Conservation (phyloP, 352 stramenopile genomes). For the Pythium coloratum region DNA sequence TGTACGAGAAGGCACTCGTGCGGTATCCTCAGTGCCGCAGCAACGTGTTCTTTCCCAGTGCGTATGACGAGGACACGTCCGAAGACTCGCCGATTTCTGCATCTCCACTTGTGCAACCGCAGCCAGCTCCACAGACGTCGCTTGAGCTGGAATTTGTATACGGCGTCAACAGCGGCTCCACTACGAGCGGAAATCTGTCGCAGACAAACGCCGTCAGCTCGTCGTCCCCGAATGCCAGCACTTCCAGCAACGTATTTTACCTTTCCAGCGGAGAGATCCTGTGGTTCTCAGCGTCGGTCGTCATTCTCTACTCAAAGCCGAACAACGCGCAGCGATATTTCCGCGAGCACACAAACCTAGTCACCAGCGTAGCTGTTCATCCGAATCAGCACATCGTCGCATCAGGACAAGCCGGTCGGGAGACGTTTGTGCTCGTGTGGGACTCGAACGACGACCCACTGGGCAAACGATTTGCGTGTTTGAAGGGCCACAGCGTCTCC, state of each 20-base stretch:
- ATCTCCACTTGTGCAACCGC: constrained; percentile 5
- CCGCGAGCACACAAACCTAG: constrained; percentile 57
- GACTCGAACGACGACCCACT: constrained; percentile 60
- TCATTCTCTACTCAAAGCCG: constrained; percentile 58
- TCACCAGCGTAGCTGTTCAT: constrained; percentile 55
- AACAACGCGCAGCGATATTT: constrained; percentile 60
- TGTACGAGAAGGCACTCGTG: constrained; percentile 64
- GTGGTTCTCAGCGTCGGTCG: constrained; percentile 59
- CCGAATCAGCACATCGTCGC: constrained; percentile 62
- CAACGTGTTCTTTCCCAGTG: constrained; percentile 62
- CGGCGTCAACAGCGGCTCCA: constrained; percentile 46
- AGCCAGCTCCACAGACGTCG: constrained; percentile 32
- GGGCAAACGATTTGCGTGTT: constrained; percentile 50
- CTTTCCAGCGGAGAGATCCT: constrained; percentile 58
- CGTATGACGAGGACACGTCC: constrained; percentile 37
- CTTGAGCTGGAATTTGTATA: constrained; percentile 68
- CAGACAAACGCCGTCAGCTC: constrained; percentile 18
- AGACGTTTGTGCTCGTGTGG: constrained; percentile 68
- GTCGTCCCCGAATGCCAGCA: constrained; percentile 33
- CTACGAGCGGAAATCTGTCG: constrained; percentile 16
- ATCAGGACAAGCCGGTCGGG: constrained; percentile 55
- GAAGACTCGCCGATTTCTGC: neutral
- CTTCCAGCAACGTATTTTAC: constrained; percentile 52
- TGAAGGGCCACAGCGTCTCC: constrained; percentile 54
- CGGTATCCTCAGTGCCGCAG: constrained; percentile 67